Conservation (phyloP, 2,329 filamentous ascomycete genomes). For the Neopestalotiopsis sp. region DNA sequence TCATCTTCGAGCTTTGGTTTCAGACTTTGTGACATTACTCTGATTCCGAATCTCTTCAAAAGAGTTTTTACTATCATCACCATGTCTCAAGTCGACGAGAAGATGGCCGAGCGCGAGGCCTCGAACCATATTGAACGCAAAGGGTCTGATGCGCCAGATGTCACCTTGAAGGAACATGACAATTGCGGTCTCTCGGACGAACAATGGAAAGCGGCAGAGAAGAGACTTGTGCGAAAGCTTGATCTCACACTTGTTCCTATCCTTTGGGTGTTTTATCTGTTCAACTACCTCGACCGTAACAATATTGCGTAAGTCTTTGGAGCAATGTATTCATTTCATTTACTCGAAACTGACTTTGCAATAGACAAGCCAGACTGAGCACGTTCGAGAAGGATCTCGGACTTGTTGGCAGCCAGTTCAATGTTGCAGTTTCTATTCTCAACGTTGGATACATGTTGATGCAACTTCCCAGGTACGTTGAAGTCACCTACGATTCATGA, state of each 20-base stretch:
- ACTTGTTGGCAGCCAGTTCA: conserved; percentile 39
- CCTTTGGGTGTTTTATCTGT: conserved; percentile 39
- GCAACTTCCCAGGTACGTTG: conserved; percentile 39
- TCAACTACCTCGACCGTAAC: conserved; percentile 41
- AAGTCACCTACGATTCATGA: too few relatives aligned
- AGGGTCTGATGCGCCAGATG: background rate
- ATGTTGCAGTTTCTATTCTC: conserved; percentile 37
- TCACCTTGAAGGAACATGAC: background rate
- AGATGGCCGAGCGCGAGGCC: background rate
- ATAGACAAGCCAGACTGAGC: background rate
- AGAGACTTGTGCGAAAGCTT: conserved; percentile 42
- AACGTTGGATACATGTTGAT: conserved; percentile 41
- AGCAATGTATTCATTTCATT: conserved; percentile 35
- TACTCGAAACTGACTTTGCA: conserved; percentile 26
- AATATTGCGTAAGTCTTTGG: conserved; percentile 52
- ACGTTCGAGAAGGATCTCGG: background rate
- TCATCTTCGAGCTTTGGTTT: background rate
- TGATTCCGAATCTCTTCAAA: background rate
- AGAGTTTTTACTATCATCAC: background rate
- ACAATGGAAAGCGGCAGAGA: conserved; percentile 33
- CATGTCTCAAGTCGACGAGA: background rate
- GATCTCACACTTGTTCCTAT: conserved; percentile 43
- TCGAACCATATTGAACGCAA: background rate
- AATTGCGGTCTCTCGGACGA: background rate
- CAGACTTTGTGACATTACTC: background rate